phyloP scores from a whole-genome alignment of 2,329 filamentous ascomycete species.

The Pseudopithomyces maydicus region DNA sequence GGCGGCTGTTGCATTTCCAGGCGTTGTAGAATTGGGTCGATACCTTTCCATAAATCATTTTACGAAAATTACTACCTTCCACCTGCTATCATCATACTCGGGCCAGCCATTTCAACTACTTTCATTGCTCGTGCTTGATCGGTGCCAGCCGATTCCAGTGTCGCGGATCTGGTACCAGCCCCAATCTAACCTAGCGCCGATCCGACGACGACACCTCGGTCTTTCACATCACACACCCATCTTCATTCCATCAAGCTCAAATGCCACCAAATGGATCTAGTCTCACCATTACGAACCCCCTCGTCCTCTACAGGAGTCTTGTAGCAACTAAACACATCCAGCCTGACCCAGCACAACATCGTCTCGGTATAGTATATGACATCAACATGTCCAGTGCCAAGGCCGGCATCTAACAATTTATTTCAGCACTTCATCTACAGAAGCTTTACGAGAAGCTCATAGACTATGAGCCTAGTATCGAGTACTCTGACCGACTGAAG shows the following conservation, averaged over 20 bases:
- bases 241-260: slow-evolving; percentile 13
- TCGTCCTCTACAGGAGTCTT: slow-evolving; percentile 76
- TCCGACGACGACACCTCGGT: slow-evolving; percentile 25
- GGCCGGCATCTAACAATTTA: slow-evolving; percentile 8
- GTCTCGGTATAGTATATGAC: slow-evolving; percentile 54
- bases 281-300: slow-evolving; percentile 66
- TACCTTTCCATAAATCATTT: neutral
- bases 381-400: slow-evolving; percentile 37
- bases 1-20: slow-evolving; percentile 32
- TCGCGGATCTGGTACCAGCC: slow-evolving; percentile 20
- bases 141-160: neutral
- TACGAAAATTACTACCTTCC: too few species aligned
- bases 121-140: neutral
- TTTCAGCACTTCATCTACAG: slow-evolving; percentile 71
- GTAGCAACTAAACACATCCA: slow-evolving; percentile 69
- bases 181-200: slow-evolving; percentile 30
- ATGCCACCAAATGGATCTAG: slow-evolving; percentile 45
- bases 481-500: slow-evolving; percentile 70
- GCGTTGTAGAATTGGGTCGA: slow-evolving; percentile 21
- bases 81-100: neutral
- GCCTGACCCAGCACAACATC: slow-evolving; percentile 74
- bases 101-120: neutral
- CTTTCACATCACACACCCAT: slow-evolving; percentile 14
- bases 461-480: slow-evolving; percentile 74
- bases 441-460: slow-evolving; percentile 77